These are phyloP conservation scores for Colletotrichum lindemuthianum DNA, from an alignment of 2,329 filamentous ascomycete species.

Conservation along the genomic window DNA sequence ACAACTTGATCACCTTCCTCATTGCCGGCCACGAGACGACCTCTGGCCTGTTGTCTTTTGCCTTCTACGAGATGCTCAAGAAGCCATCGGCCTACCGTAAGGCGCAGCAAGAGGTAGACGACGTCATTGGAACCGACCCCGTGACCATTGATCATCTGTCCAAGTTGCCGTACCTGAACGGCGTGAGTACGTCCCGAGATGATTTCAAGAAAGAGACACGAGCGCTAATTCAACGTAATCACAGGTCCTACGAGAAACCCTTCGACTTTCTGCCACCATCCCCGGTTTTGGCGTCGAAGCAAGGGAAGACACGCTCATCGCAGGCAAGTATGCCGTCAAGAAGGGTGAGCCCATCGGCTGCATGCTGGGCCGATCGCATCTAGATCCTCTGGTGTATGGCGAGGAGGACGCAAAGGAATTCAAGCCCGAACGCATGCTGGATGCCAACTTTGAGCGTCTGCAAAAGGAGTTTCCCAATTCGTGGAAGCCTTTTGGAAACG, in stretches of 20 bases:
- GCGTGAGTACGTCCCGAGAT: constrained; percentile 41
- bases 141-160: constrained; percentile 68
- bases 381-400: constrained; percentile 66
- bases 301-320: constrained; percentile 54
- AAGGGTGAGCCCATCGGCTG: constrained; percentile 54
- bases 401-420: constrained; percentile 68
- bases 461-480: constrained; percentile 46
- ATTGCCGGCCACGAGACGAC: constrained; percentile 77
- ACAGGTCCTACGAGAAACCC: constrained; percentile 64
- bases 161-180: constrained; percentile 71
- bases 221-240: constrained; percentile 12
- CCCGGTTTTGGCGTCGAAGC: constrained; percentile 44
- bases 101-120: constrained; percentile 75
- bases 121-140: constrained; percentile 66
- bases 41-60: constrained; percentile 72
- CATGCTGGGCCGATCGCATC: constrained; percentile 61
- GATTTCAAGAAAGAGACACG: not conserved
- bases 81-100: constrained; percentile 68
- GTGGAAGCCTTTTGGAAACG: constrained; percentile 66
- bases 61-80: constrained; percentile 72
- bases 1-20: constrained; percentile 78
- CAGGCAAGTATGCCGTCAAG: constrained; percentile 64
- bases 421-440: constrained; percentile 70
- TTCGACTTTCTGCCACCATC: constrained; percentile 42
- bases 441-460: constrained; percentile 56